Evolutionary conservation across 148 eudicot species (phyloP), one percentile per base, ranked within the genome.

Genomic region (Rhododendron vialii): DNA sequence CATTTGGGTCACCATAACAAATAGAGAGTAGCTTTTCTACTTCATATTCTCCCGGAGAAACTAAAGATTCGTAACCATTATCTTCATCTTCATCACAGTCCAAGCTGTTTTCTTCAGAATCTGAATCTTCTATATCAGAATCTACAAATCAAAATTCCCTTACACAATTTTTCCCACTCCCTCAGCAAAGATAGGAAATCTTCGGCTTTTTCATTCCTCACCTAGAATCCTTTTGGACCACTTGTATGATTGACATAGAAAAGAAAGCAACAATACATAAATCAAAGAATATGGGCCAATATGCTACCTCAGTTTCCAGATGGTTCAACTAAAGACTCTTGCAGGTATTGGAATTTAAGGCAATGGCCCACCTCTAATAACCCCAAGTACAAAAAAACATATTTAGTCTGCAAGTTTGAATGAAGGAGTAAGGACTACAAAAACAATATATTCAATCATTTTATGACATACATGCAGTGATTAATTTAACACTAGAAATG

Each of bases 281-380:
- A 28, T 5, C 13, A 17, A 18, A 10, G 47, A 26, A 83, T 14
- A 86, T 14, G 12, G 28, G 55, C 26, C 4, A 18, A n/a, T 18
- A 36, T 12, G 15, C 8, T 85, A 91, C 91, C 89, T 89, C 53
- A 5, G 91, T 86, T 13, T 89, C 84, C 10, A 86, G 88, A 41
- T 89, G 92, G 53, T 91, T 91, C 28, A 51, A 45, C 41, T 84
- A 87, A 10, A 91, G 20, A 35, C 90, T 91, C 26, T 86, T 87
- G 82, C 90, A 89, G 11, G 91, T 90, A 84, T 87, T 20, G 10
- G 59, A 12, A 80, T 90, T 88, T 14, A 89, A 26, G 36, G 89
- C 90, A 43, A 90, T 88, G 17, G 90, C 90, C 92, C 92, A 90
- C 78, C 43, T 89, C 92, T 90, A 65, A 22, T 59, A 65, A 67